These are phyloP conservation scores for Sarcocystis neurona DNA, from an alignment of 169 alveolate species.

Conservation along the genomic window DNA sequence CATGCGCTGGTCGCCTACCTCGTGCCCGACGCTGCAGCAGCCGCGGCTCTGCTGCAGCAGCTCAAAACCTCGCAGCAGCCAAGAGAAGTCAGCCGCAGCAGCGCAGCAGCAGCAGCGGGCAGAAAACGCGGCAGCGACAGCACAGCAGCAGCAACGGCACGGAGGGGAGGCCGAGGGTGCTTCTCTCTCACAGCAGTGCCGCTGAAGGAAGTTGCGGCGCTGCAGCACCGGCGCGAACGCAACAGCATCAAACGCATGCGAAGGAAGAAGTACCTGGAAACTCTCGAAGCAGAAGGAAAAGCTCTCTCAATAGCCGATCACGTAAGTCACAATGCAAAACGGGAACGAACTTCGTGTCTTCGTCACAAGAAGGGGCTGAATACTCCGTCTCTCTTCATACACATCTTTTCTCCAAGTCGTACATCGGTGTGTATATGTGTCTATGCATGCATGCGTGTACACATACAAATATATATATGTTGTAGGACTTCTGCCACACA, in stretches of 20 bases:
- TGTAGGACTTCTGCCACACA: too few species aligned
- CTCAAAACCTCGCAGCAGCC: constrained; percentile 29
- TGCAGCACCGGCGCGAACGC: neutral
- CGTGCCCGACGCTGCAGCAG: constrained; percentile 1
- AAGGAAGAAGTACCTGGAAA: neutral
- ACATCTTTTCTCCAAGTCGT: too few species aligned
- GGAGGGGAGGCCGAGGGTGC: neutral
- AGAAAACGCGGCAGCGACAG: neutral
- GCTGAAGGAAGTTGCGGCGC: constrained; percentile 25
- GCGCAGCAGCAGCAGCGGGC: neutral
- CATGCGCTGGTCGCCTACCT: constrained; percentile 6
- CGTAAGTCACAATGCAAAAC: neutral
- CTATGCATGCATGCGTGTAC: too few species aligned
- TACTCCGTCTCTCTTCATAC: too few species aligned
- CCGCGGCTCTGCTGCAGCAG: neutral
- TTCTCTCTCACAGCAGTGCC: constrained; percentile 40
- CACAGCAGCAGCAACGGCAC: neutral
- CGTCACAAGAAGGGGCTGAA: too few species aligned
- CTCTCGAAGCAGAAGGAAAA: neutral
- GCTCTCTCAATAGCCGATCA: neutral
- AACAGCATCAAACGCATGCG: neutral
- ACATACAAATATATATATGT: too few species aligned
- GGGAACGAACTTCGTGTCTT: too few species aligned
- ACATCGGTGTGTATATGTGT: too few species aligned
- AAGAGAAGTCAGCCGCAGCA: neutral